A percentile compares a stretch with the other conserved stretches of the same genome.
Conservation (phyloP, 192 early-diverging fungal genomes). For the Kickxella alabastrina region DNA sequence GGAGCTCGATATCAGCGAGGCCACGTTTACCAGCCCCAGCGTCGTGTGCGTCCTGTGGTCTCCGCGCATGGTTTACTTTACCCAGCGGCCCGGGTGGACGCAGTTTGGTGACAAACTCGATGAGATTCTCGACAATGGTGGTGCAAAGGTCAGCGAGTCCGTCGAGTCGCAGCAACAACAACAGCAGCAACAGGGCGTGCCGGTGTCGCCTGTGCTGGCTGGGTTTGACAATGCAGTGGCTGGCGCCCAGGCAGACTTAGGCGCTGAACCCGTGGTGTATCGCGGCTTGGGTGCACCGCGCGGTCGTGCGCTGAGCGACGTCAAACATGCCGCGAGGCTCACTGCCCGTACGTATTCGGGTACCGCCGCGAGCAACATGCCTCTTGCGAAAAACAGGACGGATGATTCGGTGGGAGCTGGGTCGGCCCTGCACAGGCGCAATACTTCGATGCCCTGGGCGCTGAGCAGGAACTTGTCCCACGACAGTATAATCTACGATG, state of each 20-base stretch:
- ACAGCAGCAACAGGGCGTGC: no score
- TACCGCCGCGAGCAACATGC: background rate
- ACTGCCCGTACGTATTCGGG: slow-evolving; percentile 8
- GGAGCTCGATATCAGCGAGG: slow-evolving; percentile 38
- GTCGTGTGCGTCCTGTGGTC: slow-evolving; percentile 49
- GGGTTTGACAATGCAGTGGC: slow-evolving; percentile 14
- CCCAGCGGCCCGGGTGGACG: slow-evolving; percentile 42
- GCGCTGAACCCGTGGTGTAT: slow-evolving; percentile 2
- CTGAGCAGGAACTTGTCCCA: slow-evolving; percentile 5
- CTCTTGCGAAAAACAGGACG: no score
- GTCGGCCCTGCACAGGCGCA: slow-evolving; percentile 26
- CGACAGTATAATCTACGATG: slow-evolving; percentile 1
- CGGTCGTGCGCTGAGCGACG: slow-evolving; percentile 33
- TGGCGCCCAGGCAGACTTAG: no score
- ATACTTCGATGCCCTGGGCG: slow-evolving; percentile 45
- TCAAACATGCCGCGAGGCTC: slow-evolving; percentile 4
- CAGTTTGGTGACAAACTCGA: slow-evolving; percentile 19
- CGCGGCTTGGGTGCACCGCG: slow-evolving; percentile 31
- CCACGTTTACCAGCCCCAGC: slow-evolving; percentile 35
- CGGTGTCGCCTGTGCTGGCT: background rate
- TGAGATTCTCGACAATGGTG: slow-evolving; percentile 17
- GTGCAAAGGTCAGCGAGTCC: background rate
- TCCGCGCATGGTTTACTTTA: slow-evolving; percentile 54
- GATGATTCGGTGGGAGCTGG: no score
- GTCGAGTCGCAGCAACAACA: slow-evolving; percentile 1